Evolutionary conservation across 208 protist genomes (phyloP).

Genomic region (Crithidia acanthocephali): DNA sequence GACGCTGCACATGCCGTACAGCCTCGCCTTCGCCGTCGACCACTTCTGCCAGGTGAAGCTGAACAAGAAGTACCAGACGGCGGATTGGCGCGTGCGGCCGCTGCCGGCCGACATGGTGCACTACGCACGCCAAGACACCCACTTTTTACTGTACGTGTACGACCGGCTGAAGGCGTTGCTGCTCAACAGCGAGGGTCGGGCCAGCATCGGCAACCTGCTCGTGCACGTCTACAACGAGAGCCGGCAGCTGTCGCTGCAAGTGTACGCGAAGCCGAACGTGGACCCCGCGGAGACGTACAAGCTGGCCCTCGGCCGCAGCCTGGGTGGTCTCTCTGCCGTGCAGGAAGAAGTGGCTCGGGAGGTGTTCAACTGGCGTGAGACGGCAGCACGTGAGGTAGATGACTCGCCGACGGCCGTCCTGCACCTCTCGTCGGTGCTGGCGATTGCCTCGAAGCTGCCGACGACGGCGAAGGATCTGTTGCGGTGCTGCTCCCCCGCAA

Average conservation of each 20-base stretch:
- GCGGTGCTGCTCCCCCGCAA: conserved; percentile 76
- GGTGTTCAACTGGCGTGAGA: conserved; percentile 89
- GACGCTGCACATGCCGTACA: conserved; percentile 90
- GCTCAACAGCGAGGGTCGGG: conserved; percentile 78
- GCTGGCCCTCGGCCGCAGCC: conserved; percentile 68
- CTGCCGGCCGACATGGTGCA: conserved; percentile 97
- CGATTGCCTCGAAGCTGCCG: conserved; percentile 87
- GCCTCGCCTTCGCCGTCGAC: conserved; percentile 95
- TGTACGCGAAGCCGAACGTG: conserved; percentile 94
- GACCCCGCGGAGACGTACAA: conserved; percentile 78
- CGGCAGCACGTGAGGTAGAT: conserved; percentile 74
- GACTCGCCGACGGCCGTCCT: conserved; percentile 86
- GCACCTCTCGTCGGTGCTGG: conserved; percentile 74
- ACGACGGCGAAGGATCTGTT: conserved; percentile 73
- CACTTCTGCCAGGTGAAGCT: conserved; percentile 94
- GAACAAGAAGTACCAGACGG: conserved; percentile 98
- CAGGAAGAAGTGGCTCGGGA: conserved; percentile 71
- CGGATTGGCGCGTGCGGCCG: conserved; percentile 98
- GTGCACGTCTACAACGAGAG: conserved; percentile 85
- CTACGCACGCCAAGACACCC: conserved; percentile 98
- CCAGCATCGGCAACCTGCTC: conserved; percentile 83
- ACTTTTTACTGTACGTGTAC: conserved; percentile 98
- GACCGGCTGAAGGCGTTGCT: conserved; percentile 88
- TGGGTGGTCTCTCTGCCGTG: conserved; percentile 60
- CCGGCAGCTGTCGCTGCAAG: conserved; percentile 79